Evolutionary conservation across 768 basidiomycete genomes (phyloP), one percentile per base, ranked within the genome.

Genomic region (Russula sp.): DNA sequence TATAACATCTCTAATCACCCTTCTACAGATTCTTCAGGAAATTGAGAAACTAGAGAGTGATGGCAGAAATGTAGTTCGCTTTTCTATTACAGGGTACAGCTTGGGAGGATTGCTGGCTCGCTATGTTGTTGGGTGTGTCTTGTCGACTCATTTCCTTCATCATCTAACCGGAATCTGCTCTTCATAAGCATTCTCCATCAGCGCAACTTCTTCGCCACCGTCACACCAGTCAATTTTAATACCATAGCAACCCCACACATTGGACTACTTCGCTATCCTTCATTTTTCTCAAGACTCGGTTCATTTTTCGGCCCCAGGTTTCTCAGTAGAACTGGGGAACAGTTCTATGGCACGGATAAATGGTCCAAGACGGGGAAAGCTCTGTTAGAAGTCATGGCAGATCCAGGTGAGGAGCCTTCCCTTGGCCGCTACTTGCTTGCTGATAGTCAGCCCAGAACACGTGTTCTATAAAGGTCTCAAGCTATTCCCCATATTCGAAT

Each of bases 171-270:
- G 30, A 59, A 64, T 50, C 38, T 64, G 34, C 20, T 28, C 38
- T 18, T 9, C 44, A 22, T 36, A 13, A 88, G 88, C 2, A 81
- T 90, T 51, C 76, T 92, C 34, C 76, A 84, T 62, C 85, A 87
- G 61, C 80, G 80, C 52, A 78, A 79, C 8, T 92, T 94, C 77
- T 95, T 95, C 71, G 79, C 86, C 2, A 75, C 77, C 2, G 80
- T 93, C 49, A 74, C 76, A 32, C 90, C 92, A 0, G 80, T 90
- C 59, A 92, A 92, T 73, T 95, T 94, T 73, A 84, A 84, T 59
- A 91, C 92, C 0, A 76, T 94, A 57, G 90, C 92, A 2, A 91
- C 92, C 0, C 93, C 93, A 1, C 88, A 92, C 66, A 78, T 93
- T 46, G 93, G 93, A 16, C 80, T 92, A 8, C 85, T 84, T 5